Base-by-base conservation (phyloP, 306 rosid genomes). In the Carpinus viminea region DNA sequence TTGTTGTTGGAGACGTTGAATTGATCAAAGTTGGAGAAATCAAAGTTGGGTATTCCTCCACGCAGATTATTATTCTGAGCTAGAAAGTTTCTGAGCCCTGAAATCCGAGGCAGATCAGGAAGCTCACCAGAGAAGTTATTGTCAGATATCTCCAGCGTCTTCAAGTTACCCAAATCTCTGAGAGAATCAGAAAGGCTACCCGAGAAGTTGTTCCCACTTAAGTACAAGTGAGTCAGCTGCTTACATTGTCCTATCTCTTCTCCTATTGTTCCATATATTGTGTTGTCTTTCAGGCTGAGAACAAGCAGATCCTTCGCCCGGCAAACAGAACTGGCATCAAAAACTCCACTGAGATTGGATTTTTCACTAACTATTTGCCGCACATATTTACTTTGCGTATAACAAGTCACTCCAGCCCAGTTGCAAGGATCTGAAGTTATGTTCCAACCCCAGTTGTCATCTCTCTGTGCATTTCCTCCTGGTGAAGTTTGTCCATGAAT, bases 401-500 rank as follows among this genome's bases (percentile, higher is more conserved):
- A 16, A 68, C 90, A 91, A 0, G 0, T n/a, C 48, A 88, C 87
- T 51, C 92, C 96, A 6, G 38, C 41, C 96, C 96, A 91, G 24
- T 70, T 74, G 87, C 96, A 91, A 1, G 93, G 91, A 65, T 91
- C 90, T 48, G 93, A 83, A 46, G 76, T 53, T 64, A 83, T 79
- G 79, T 82, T 89, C 93, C 96, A 91, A 61, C 96, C 96, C 87
- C 77, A 83, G 4, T 21, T 83, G 36, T 38, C 26, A 72, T 69
- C 68, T 80, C 53, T 76, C 38, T 41, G 56, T 9, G 51, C 68
- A 78, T 75, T 81, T 36, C 34, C 34, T 31, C 6, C 76, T 56
- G 86, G 90, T 20, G 81, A 75, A 92, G 88, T 28, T 92, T 89
- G n/a, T 76, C 75, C 95, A 92, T 87, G 89, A 92, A 85, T 11